These are phyloP conservation scores for Calonectria ilicicola DNA, from an alignment of 2,329 filamentous ascomycete species.

Conservation along the genomic window DNA sequence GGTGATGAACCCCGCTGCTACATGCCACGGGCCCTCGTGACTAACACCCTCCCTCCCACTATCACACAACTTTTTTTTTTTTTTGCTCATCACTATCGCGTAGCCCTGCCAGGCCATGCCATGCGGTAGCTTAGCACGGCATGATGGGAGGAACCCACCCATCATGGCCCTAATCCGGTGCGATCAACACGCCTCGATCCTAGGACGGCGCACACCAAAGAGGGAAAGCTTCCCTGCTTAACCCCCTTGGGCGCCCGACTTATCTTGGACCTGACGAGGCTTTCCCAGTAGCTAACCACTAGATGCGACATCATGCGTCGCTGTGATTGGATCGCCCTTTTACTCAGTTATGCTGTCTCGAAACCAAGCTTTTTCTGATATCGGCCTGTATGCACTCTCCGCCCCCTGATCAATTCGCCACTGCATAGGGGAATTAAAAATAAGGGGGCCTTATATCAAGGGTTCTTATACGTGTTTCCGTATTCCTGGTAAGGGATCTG, in stretches of 20 bases:
- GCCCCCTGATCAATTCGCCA: slow-evolving; percentile 36
- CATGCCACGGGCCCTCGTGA: slow-evolving; percentile 36
- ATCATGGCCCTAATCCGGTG: slow-evolving; percentile 12
- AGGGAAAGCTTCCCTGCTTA: slow-evolving; percentile 23
- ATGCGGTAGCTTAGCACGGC: slow-evolving; percentile 16
- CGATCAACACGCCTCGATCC: slow-evolving; percentile 29
- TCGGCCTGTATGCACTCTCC: neutral
- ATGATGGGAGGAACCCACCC: slow-evolving; percentile 12
- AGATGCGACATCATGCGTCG: neutral
- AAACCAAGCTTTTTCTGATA: slow-evolving; percentile 5
- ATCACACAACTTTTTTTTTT: slow-evolving; percentile 22
- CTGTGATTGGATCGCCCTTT: slow-evolving; percentile 3
- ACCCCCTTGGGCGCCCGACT: slow-evolving; percentile 9
- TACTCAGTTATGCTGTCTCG: slow-evolving; percentile 6
- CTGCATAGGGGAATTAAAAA: slow-evolving; percentile 29
- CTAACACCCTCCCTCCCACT: slow-evolving; percentile 31
- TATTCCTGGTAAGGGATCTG: slow-evolving; percentile 28
- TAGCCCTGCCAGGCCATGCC: slow-evolving; percentile 26
- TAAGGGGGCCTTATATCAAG: slow-evolving; percentile 20
- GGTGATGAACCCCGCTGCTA: slow-evolving; percentile 35
- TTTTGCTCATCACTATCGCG: neutral
- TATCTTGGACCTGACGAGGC: slow-evolving; percentile 4
- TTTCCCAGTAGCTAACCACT: neutral
- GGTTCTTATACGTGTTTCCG: slow-evolving; percentile 9
- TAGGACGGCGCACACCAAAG: slow-evolving; percentile 19